These are phyloP conservation scores for Dendrostoma leiphaemia DNA, from an alignment of 2,329 filamentous ascomycete species.

Conservation along the genomic window DNA sequence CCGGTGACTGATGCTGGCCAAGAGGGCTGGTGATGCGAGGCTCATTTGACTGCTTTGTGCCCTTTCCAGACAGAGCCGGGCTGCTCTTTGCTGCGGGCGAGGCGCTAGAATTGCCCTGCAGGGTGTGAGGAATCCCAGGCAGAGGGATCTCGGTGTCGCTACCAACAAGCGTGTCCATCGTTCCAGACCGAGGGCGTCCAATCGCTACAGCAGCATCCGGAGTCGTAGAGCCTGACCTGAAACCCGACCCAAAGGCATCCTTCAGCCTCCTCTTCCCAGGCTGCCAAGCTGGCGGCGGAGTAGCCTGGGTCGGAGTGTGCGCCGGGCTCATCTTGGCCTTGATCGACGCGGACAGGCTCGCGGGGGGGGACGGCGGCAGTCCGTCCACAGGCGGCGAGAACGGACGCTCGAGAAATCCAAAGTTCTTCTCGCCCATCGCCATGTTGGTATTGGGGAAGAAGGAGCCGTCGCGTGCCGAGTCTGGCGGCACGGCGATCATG, in stretches of 20 bases:
- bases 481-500: constrained; percentile 19
- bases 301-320: constrained; percentile 5
- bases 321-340: constrained; percentile 27
- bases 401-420: constrained; percentile 15
- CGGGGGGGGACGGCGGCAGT: constrained; percentile 11
- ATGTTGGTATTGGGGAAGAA: constrained; percentile 3
- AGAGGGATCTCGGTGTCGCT: background rate
- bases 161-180: constrained; percentile 13
- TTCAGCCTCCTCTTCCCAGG: constrained; percentile 14
- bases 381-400: constrained; percentile 14
- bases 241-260: constrained; percentile 19
- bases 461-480: constrained; percentile 12
- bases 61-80: background rate
- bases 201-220: background rate
- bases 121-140: background rate
- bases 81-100: background rate
- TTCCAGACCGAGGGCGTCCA: constrained; percentile 4
- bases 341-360: constrained; percentile 26
- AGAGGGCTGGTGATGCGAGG: background rate
- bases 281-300: background rate
- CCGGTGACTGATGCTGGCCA: constrained; percentile 9
- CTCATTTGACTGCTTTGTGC: background rate
- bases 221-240: constrained; percentile 3
- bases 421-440: constrained; percentile 7
- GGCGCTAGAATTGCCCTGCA: background rate